phyloP scores from a whole-genome alignment of 805 yeast genomes.

The Komagataella mondaviorum region DNA sequence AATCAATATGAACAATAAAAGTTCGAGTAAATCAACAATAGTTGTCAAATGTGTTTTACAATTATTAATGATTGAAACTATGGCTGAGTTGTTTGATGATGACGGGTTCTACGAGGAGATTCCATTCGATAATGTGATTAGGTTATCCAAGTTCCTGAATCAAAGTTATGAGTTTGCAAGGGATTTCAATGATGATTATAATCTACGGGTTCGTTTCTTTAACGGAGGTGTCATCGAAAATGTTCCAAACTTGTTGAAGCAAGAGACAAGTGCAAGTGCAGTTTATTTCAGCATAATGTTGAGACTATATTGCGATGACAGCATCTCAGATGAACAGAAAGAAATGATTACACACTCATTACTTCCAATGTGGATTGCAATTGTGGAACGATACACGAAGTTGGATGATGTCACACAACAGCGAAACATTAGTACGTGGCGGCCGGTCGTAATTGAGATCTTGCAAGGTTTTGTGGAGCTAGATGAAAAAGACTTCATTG shows the following conservation, averaged over 20 bases:
- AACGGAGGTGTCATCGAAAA: slow-evolving; percentile 87
- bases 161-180: slow-evolving; percentile 73
- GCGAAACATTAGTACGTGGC: slow-evolving; percentile 74
- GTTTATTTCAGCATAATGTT: slow-evolving; percentile 74
- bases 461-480: slow-evolving; percentile 71
- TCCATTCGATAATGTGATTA: slow-evolving; percentile 51
- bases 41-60: slow-evolving; percentile 91
- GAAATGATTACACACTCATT: slow-evolving; percentile 36
- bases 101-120: slow-evolving; percentile 55
- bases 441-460: slow-evolving; percentile 85
- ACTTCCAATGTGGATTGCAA: slow-evolving; percentile 57
- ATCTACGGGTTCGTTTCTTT: slow-evolving; percentile 78
- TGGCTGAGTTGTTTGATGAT: slow-evolving; percentile 65
- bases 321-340: slow-evolving; percentile 32
- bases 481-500: slow-evolving; percentile 56
- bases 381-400: slow-evolving; percentile 54
- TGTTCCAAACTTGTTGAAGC: slow-evolving; percentile 81
- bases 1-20: slow-evolving; percentile 2
- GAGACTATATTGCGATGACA: slow-evolving; percentile 60
- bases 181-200: slow-evolving; percentile 79
- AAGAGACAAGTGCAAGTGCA: slow-evolving; percentile 83
- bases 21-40: slow-evolving; percentile 47
- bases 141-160: slow-evolving; percentile 46
- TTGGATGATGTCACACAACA: slow-evolving; percentile 70
- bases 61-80: slow-evolving; percentile 72